These are phyloP conservation scores for Aspergillus fumigatus DNA, from an alignment of 2,329 filamentous ascomycete species.

Conservation along the genomic window DNA sequence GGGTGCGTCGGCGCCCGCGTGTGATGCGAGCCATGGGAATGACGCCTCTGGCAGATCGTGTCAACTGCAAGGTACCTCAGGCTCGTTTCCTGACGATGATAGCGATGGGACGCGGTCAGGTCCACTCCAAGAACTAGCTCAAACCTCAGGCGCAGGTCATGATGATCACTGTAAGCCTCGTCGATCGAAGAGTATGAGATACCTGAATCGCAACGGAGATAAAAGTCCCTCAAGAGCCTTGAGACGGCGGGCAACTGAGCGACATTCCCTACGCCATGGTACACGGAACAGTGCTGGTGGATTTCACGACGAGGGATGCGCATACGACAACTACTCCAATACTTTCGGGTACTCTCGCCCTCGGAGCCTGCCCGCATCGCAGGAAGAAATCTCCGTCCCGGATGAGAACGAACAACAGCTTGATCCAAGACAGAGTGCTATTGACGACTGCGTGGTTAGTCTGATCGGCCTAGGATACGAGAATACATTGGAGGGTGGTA, in stretches of 20 bases:
- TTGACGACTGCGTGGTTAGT: constrained; percentile 36
- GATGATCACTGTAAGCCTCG: constrained; percentile 5
- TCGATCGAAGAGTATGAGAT: constrained; percentile 25
- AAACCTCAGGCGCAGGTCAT: no score
- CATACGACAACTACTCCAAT: background rate
- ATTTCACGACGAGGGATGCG: background rate
- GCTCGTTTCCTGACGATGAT: constrained; percentile 12
- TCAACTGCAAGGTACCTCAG: background rate
- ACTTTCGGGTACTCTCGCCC: background rate
- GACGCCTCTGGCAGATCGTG: background rate
- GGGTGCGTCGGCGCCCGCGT: background rate
- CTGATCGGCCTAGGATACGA: constrained; percentile 42
- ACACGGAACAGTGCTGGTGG: background rate
- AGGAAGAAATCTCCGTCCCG: background rate
- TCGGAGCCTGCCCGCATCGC: background rate
- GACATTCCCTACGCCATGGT: constrained; percentile 14
- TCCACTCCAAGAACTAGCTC: background rate
- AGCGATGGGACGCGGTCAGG: background rate
- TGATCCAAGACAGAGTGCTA: constrained; percentile 8
- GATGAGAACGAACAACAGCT: background rate
- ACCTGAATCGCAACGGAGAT: constrained; percentile 4
- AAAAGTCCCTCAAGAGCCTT: constrained; percentile 3
- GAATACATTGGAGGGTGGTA: constrained; percentile 29
- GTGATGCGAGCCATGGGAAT: background rate
- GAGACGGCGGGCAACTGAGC: constrained; percentile 28